phyloP scores from a whole-genome alignment of 1,139 yeast species.

The Nakaseomyces nivariensis region DNA sequence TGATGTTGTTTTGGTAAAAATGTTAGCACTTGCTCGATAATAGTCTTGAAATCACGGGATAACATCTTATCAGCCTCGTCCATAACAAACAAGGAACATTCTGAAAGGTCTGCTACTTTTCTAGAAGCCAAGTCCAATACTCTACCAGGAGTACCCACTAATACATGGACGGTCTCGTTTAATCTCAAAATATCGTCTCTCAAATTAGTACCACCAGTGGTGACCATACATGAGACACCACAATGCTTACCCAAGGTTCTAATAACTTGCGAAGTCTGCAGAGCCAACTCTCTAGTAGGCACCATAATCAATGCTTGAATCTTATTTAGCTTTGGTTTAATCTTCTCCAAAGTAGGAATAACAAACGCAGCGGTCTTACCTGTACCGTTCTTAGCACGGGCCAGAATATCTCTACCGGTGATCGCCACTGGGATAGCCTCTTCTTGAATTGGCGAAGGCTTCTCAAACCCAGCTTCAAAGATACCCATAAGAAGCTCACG shows the following conservation, averaged over 20 bases:
- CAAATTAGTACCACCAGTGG: slow-evolving; percentile 95
- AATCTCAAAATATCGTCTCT: slow-evolving; percentile 91
- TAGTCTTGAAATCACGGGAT: slow-evolving; percentile 78
- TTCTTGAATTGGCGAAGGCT: slow-evolving; percentile 97
- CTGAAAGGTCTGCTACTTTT: slow-evolving; percentile 74
- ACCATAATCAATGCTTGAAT: slow-evolving; percentile 85
- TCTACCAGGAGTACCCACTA: slow-evolving; percentile 96
- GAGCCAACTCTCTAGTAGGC: slow-evolving; percentile 93
- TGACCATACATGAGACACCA: slow-evolving; percentile 90
- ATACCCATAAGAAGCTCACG: slow-evolving; percentile 96
- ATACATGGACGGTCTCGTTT: slow-evolving; percentile 81
- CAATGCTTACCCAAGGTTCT: slow-evolving; percentile 94
- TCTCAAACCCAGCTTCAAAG: slow-evolving; percentile 97
- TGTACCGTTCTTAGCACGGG: slow-evolving; percentile 97
- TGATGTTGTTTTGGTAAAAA: slow-evolving; percentile 78
- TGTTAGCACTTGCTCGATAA: slow-evolving; percentile 77
- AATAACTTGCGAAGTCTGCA: slow-evolving; percentile 94
- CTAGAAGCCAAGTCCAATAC: slow-evolving; percentile 89
- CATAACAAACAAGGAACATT: slow-evolving; percentile 87
- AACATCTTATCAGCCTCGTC: slow-evolving; percentile 98
- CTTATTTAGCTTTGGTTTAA: slow-evolving; percentile 73
- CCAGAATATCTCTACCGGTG: slow-evolving; percentile 91
- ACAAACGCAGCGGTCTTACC: slow-evolving; percentile 97
- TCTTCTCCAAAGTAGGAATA: slow-evolving; percentile 74
- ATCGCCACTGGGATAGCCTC: slow-evolving; percentile 94